These are phyloP conservation scores for Phaeosphaeriaceae sp. DNA, from an alignment of 2,329 filamentous ascomycete genomes.

Conservation along the genomic window DNA sequence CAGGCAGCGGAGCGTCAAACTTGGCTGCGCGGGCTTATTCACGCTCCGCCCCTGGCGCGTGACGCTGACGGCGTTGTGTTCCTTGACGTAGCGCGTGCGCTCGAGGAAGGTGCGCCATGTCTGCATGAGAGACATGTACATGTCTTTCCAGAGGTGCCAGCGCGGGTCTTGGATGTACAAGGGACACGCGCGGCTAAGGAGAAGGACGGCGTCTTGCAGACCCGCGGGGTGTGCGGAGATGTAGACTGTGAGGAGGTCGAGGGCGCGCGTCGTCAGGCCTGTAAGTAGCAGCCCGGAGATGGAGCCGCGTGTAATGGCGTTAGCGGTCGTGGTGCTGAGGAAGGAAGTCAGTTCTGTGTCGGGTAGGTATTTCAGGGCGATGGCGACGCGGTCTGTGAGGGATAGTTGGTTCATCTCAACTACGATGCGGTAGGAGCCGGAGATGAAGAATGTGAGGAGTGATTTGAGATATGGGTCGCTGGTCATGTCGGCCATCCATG, in stretches of 20 bases:
- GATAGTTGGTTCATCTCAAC: conserved; percentile 76
- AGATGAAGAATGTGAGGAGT: conserved; percentile 78
- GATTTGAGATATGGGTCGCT: conserved; percentile 81
- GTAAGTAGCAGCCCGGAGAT: conserved; percentile 80
- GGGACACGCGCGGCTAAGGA: conserved; percentile 76
- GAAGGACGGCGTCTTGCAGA: conserved; percentile 78
- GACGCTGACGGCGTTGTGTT: conserved; percentile 72
- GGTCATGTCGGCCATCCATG: conserved; percentile 68
- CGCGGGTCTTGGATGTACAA: conserved; percentile 79
- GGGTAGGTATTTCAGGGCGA: conserved; percentile 76
- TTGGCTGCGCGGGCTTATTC: conserved; percentile 67
- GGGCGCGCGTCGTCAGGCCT: conserved; percentile 74
- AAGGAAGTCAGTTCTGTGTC: conserved; percentile 56
- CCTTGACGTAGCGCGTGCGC: conserved; percentile 78
- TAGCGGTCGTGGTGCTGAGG: conserved; percentile 61
- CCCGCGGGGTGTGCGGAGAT: conserved; percentile 74
- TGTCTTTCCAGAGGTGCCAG: conserved; percentile 78
- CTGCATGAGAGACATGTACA: conserved; percentile 74
- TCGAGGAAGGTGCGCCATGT: conserved; percentile 74
- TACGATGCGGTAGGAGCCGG: conserved; percentile 77
- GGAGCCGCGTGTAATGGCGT: conserved; percentile 70
- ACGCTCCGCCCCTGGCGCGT: conserved; percentile 69
- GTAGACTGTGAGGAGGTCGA: conserved; percentile 79
- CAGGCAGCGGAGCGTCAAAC: conserved; percentile 77
- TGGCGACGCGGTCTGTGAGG: conserved; percentile 74